Percentiles rank a stretch among this genome's conserved stretches.
Conservation (phyloP, 768 basidiomycete genomes). For the Podaxis mareebaensis region DNA sequence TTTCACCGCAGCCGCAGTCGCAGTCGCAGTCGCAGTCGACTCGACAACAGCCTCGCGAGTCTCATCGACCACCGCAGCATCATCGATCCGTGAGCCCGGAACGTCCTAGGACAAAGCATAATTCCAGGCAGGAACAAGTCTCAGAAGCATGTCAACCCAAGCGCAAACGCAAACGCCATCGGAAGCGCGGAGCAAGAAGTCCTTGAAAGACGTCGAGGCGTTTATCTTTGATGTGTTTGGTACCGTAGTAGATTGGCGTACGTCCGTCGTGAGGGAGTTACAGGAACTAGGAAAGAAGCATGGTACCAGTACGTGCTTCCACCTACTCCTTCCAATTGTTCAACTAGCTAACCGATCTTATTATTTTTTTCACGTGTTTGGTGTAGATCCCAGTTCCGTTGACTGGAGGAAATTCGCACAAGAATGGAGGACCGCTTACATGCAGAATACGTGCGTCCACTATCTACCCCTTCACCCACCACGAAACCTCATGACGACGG, state of each 20-base stretch:
- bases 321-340: not conserved
- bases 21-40: not conserved
- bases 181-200: not conserved
- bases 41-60: not conserved
- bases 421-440: constrained; percentile 59
- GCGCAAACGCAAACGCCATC: constrained; percentile 8
- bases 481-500: not conserved
- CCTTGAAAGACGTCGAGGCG: constrained; percentile 36
- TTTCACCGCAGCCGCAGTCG: not conserved
- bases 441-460: constrained; percentile 41
- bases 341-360: not conserved
- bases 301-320: constrained; percentile 25
- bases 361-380: not conserved
- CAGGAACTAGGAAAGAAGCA: constrained; percentile 28
- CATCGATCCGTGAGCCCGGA: not conserved
- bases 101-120: not conserved
- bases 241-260: constrained; percentile 50
- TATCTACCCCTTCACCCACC: not conserved
- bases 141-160: not conserved
- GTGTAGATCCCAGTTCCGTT: not conserved
- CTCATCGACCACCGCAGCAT: not conserved
- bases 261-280: constrained; percentile 33
- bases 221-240: constrained; percentile 53
- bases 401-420: constrained; percentile 52
- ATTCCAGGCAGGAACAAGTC: not conserved